phyloP scores from a whole-genome alignment of 2,329 filamentous ascomycete genomes.

The Penicillium psychrosexuale region DNA sequence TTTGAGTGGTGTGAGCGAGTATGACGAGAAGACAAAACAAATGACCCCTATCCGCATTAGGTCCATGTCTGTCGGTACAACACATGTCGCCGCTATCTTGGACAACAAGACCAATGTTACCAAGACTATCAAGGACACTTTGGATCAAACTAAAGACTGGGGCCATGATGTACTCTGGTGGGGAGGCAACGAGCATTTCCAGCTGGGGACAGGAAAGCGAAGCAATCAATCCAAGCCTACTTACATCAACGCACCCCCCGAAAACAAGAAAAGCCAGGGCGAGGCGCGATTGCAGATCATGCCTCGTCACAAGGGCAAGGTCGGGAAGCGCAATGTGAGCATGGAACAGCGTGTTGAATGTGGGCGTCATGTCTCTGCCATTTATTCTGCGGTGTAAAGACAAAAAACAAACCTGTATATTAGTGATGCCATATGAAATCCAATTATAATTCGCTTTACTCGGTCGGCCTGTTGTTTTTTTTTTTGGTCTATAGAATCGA shows the following conservation, averaged over 20 bases:
- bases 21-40: conserved; percentile 67
- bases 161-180: conserved; percentile 88
- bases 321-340: conserved; percentile 68
- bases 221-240: conserved; percentile 72
- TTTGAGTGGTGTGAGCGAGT: conserved; percentile 82
- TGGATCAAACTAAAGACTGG: conserved; percentile 75
- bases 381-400: conserved; percentile 66
- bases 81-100: conserved; percentile 80
- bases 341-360: conserved; percentile 88
- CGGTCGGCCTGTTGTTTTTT: background rate
- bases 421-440: conserved; percentile 16
- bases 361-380: conserved; percentile 74
- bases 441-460: conserved; percentile 2
- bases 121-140: conserved; percentile 49
- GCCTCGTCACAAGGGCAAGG: conserved; percentile 65
- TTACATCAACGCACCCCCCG: conserved; percentile 74
- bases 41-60: conserved; percentile 75
- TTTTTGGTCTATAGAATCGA: background rate
- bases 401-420: conserved; percentile 13
- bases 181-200: conserved; percentile 92
- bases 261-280: conserved; percentile 58
- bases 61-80: conserved; percentile 69
- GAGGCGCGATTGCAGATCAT: conserved; percentile 77
- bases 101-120: conserved; percentile 70
- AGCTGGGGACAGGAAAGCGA: conserved; percentile 86